Base-by-base conservation (phyloP, 2,329 filamentous ascomycete species). In the Coccinonectria pachysandricola region DNA sequence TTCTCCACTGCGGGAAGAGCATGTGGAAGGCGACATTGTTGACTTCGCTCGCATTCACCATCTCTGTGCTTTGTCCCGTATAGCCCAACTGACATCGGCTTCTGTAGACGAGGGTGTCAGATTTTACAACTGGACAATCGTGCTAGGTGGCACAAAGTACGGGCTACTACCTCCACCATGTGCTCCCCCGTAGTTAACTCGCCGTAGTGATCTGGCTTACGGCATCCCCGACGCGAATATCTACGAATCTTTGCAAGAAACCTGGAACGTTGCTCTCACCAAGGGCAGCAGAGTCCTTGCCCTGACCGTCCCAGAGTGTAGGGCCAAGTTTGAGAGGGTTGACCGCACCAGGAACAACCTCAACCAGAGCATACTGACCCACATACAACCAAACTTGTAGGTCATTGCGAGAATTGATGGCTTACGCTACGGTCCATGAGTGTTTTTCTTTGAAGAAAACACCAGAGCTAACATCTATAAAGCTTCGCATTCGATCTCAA, bases 111-210 rank as follows among this genome's bases (percentile, higher is more conserved):
- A 28, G 24, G 38, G n/a, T 35, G 31, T 15, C 33, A 35, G 4
- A 31, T 19, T 35, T 1, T 74, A 58, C 37, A 68, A 78, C 55
- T 79, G 73, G 71, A 64, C 68, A 9, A 64, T 80, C 16, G 50
- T 79, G 4, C 60, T 80, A 3, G 75, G 71, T 7, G 75, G 75
- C 3, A 79, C 75, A 24, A 80, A 79, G 57, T 67, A 52, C 27
- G 57, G 44, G 12, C 15, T 14, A 12, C 19, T 19, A n/a, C 7
- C 6, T 8, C 8, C 13, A 15, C 12, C 3, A 24, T 15, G 3
- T 10, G 10, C 10, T 20, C 10, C 9, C 14, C 6, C 11, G 12
- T 8, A 12, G 9, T 6, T 13, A 10, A 19, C 15, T 9, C 21
- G 12, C 14, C 4, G n/a, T 28, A 67, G 63, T 41, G 75, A 80